Conservation (phyloP, 2,329 filamentous ascomycete species). For the Aspergillus flavus region DNA sequence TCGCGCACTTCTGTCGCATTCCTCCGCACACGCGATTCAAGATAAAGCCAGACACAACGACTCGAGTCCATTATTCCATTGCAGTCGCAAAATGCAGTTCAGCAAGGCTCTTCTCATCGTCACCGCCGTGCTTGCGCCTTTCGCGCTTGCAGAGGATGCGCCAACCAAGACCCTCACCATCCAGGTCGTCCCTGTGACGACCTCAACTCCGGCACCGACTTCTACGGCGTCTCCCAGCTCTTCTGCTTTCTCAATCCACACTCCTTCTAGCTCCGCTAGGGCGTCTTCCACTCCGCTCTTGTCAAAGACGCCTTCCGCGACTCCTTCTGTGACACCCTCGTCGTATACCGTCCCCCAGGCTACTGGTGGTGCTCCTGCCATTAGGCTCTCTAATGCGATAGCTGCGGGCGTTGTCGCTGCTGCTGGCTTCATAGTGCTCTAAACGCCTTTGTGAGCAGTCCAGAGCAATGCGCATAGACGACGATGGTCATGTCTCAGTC, state of each 20-base stretch:
- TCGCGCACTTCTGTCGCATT: background rate
- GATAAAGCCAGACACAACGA: background rate
- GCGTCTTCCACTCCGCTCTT: conserved; percentile 14
- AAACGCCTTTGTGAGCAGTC: conserved; percentile 12
- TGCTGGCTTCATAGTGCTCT: conserved; percentile 39
- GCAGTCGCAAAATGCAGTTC: conserved; percentile 34
- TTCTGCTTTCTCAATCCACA: conserved; percentile 13
- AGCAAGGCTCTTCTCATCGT: conserved; percentile 36
- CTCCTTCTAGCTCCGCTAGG: conserved; percentile 15
- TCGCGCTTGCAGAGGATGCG: conserved; percentile 31
- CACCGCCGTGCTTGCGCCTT: conserved; percentile 29
- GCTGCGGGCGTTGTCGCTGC: conserved; percentile 35
- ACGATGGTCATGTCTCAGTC: background rate
- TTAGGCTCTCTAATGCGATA: conserved; percentile 29
- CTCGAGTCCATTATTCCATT: background rate
- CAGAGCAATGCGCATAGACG: no score
- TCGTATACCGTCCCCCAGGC: conserved; percentile 17
- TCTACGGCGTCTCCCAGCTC: conserved; percentile 14
- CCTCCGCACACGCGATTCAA: background rate
- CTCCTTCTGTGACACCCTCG: conserved; percentile 12
- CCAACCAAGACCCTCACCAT: conserved; percentile 33
- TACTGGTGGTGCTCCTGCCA: conserved; percentile 24
- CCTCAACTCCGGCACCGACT: conserved; percentile 16
- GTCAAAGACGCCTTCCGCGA: conserved; percentile 4
- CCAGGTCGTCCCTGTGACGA: conserved; percentile 23